phyloP scores from a whole-genome alignment of 169 alveolate species.

The Ophryocystis elektroscirrha region DNA sequence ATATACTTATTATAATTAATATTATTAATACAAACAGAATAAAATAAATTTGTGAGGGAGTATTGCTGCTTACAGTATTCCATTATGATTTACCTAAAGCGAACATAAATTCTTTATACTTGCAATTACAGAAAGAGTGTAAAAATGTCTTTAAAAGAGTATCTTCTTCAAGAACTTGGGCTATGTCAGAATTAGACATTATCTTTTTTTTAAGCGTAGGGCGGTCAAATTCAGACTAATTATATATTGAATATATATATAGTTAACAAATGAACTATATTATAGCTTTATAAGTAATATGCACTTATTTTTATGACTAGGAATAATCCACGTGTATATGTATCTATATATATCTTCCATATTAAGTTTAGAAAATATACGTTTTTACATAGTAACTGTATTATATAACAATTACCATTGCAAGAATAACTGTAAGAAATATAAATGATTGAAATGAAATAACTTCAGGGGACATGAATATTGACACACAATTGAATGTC shows the following conservation, averaged over 20 bases:
- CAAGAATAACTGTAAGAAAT: conserved; percentile 58
- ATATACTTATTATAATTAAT: neutral
- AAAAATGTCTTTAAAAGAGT: conserved; percentile 48
- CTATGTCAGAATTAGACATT: conserved; percentile 62
- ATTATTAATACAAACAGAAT: neutral
- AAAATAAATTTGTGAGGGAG: neutral
- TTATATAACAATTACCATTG: conserved; percentile 25
- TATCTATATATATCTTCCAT: too few species aligned
- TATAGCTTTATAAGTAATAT: neutral
- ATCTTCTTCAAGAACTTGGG: conserved; percentile 62
- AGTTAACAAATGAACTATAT: conserved; percentile 1
- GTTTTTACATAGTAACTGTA: too few species aligned
- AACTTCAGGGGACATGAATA: conserved; percentile 77
- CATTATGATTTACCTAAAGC: neutral
- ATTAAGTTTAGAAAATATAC: too few species aligned
- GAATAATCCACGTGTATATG: too few species aligned
- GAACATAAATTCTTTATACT: neutral
- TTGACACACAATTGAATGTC: conserved; percentile 58
- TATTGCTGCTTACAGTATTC: neutral
- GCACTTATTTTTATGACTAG: too few species aligned
- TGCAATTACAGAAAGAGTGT: conserved; percentile 3
- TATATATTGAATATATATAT: too few species aligned
- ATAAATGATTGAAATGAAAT: conserved; percentile 65
- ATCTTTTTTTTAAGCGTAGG: conserved; percentile 51
- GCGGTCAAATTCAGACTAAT: conserved; percentile 45